Base-by-base conservation (phyloP, 2,329 filamentous ascomycete species). In the Ophiostoma tasmaniense region DNA sequence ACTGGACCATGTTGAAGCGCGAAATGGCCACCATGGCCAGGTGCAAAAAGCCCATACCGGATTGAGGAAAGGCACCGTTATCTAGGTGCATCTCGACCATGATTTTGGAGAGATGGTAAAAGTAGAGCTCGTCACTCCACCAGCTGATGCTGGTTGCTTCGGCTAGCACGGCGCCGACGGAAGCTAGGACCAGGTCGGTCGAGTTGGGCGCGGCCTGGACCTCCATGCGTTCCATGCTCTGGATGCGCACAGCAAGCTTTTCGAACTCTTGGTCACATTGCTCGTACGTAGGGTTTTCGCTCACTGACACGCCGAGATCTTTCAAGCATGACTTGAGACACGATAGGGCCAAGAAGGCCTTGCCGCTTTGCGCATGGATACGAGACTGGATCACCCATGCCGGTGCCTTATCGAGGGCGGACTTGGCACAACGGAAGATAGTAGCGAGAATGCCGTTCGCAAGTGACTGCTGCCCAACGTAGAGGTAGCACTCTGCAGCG, bases 311-410 rank as follows among this genome's bases (percentile, higher is more conserved):
- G 2, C 87, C 90, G 14, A 97, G 82, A 14, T 89, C 89, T 35
- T 79, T 80, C 20, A 97, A 80, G 71, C 91, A 93, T 64, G 88
- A 84, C 74, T 89, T 89, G 30, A 97, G 80, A 0, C 87, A 86
- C 39, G 84, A 79, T 73, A 96, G 87, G 0, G 93, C 91, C 4
- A 84, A 84, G 28, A 83, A 79, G 35, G 88, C 87, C 72, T 96
- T 87, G 1, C 93, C 92, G 68, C 85, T 84, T 74, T 93, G 88
- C 1, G 90, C 87, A 74, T 89, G 87, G 64, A 97, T 89, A 66
- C 92, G 87, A 6, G 91, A 93, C 76, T 92, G 89, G 45, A 97
- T 81, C 55, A 97, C 89, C 80, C 90, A 96, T 0, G 92, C 91
- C 10, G 91, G 89, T 1, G 91, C 91, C 79, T 92, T 95, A 77